Evolutionary conservation across 257 asterid species (phyloP).

Genomic region (Solanum bukasovii): DNA sequence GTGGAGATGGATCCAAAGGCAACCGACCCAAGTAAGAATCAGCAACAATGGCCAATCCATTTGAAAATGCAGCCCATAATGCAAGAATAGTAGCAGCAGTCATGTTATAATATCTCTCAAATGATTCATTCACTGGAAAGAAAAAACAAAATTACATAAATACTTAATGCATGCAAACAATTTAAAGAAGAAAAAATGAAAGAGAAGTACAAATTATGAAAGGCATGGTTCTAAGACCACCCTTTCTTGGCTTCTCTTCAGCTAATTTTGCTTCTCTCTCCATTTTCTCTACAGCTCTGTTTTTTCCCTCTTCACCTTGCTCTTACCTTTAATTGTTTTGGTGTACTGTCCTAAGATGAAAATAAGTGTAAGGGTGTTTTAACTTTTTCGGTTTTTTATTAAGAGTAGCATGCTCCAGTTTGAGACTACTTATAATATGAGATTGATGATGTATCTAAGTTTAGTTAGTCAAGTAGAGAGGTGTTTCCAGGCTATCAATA

Average conservation of each 20-base stretch:
- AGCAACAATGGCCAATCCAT: constrained; percentile 2
- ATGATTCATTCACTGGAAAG: background rate
- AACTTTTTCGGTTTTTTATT: too few relatives aligned
- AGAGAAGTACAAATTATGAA: background rate
- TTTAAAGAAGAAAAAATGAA: background rate
- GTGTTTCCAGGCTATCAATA: too few relatives aligned
- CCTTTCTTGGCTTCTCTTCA: background rate
- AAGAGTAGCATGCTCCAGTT: too few relatives aligned
- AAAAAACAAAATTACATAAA: background rate
- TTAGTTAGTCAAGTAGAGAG: too few relatives aligned
- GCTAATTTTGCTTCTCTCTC: background rate
- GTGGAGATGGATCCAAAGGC: constrained; percentile 6
- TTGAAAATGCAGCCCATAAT: background rate
- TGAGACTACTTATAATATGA: too few relatives aligned
- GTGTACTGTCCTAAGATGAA: background rate
- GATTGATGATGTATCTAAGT: too few relatives aligned
- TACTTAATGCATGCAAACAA: background rate
- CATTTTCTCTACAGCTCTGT: background rate
- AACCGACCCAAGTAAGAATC: constrained; percentile 12
- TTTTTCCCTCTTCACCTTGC: background rate
- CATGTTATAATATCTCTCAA: background rate
- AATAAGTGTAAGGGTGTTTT: too few relatives aligned
- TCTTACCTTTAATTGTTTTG: too few relatives aligned
- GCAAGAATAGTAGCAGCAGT: background rate
- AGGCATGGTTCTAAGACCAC: background rate